Base-by-base conservation (phyloP, 2,329 filamentous ascomycete species). In the Hansfordia pulvinata region DNA sequence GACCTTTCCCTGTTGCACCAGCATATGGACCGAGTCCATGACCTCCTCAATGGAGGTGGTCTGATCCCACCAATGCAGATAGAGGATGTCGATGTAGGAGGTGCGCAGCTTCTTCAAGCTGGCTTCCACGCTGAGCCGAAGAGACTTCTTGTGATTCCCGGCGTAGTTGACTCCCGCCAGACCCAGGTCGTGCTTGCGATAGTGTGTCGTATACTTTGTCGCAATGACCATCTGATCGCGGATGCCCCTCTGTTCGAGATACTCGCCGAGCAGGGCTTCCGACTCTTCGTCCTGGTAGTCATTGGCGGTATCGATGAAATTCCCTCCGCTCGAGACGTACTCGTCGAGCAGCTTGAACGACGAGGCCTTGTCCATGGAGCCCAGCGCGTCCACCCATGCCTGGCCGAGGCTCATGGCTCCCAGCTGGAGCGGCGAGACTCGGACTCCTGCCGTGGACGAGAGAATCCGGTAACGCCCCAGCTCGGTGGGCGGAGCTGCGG, bases 261-360 rank as follows among this genome's bases (percentile, higher is more conserved):
- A 76, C 35, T 72, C 64, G 11, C 69, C 69, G 11, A 76, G 40
- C 59, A 60, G 69, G 9, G 30, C 38, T 35, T 75, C 69, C 0
- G 66, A 72, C 39, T 75, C 49, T 27, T 65, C 68, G 31, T 61
- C 38, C 38, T 74, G 64, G 46, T 75, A 76, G 35, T 56, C 58
- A 49, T 64, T 69, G 37, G 65, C 49, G 1, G 70, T 77, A 45
- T 80, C 75, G 42, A 79, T 74, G 45, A 79, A 76, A 50, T 79
- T 79, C 10, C 75, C 74, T 4, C 73, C 73, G 0, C 60, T 52
- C 10, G 56, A 54, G 27, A 53, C 58, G 47, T 61, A 77, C 30
- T 56, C 58, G 35, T 76, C 70, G 2, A 77, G 54, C 4, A 78
- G 55, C 25, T 59, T 54, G 40, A 74, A 73, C 1, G 62, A 50